A percentile compares a stretch with the other conserved stretches of the same genome.
Conservation (phyloP, 2,329 filamentous ascomycete species). For the Parafenestella ontariensis region DNA sequence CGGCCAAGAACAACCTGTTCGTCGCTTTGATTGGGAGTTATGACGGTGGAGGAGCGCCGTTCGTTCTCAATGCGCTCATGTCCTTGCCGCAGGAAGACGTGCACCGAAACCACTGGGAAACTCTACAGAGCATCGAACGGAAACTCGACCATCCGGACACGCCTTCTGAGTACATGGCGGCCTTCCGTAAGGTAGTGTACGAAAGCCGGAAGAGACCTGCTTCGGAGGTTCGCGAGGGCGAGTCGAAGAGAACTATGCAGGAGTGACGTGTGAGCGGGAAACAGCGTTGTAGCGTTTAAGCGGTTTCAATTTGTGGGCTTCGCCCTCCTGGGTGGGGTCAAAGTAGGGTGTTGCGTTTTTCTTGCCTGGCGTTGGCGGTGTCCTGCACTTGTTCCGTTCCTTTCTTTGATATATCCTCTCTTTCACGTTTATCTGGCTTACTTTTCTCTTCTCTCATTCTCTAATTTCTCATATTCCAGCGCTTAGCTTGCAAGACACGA, state of each 20-base stretch:
- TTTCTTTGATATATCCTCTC: conserved; percentile 10
- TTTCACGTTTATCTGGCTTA: background rate
- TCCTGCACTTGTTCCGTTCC: conserved; percentile 24
- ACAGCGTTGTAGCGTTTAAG: background rate
- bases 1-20: conserved; percentile 42
- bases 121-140: conserved; percentile 32
- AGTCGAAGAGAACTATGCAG: conserved; percentile 41
- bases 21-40: conserved; percentile 37
- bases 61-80: conserved; percentile 40
- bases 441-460: background rate
- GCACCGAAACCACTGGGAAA: conserved; percentile 39
- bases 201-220: conserved; percentile 45
- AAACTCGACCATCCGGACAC: conserved; percentile 33
- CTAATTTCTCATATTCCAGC: background rate
- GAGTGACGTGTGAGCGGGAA: background rate
- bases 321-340: background rate
- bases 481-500: background rate
- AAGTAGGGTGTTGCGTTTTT: conserved; percentile 2
- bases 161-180: conserved; percentile 31
- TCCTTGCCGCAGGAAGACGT: conserved; percentile 40
- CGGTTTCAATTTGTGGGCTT: background rate
- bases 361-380: conserved; percentile 22
- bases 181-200: conserved; percentile 35
- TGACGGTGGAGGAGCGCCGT: conserved; percentile 21
- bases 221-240: conserved; percentile 36